Evolutionary conservation across 441 rosid species (phyloP).

Genomic region (Mallotus japonicus): DNA sequence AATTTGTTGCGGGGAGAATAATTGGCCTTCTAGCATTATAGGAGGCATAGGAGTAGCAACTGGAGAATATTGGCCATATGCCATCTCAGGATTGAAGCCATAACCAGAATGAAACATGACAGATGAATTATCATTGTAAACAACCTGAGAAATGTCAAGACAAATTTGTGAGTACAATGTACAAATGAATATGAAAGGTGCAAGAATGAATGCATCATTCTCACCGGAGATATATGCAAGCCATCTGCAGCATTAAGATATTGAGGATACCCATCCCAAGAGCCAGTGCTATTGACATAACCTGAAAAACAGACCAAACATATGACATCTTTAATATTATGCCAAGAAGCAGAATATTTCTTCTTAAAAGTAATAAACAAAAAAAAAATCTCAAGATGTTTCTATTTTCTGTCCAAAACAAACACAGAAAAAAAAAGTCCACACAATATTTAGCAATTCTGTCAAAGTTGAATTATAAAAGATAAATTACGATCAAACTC

Average conservation of each 20-base stretch:
- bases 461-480: neutral
- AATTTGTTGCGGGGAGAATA: slow-evolving; percentile 51
- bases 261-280: slow-evolving; percentile 57
- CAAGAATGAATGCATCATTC: slow-evolving; percentile 17
- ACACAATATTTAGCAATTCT: neutral
- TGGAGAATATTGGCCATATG: slow-evolving; percentile 55
- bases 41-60: slow-evolving; percentile 46
- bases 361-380: neutral
- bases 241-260: slow-evolving; percentile 50
- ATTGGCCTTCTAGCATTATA: slow-evolving; percentile 58
- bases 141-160: slow-evolving; percentile 36
- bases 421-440: neutral
- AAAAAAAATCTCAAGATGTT: neutral
- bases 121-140: slow-evolving; percentile 59
- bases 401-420: neutral
- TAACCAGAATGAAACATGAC: slow-evolving; percentile 56
- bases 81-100: slow-evolving; percentile 53
- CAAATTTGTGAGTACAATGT: neutral
- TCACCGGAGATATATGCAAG: slow-evolving; percentile 60
- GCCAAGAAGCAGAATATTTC: neutral
- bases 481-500: neutral
- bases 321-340: neutral
- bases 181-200: slow-evolving; percentile 1
- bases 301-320: slow-evolving; percentile 36
- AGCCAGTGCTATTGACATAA: slow-evolving; percentile 40